A percentile compares a stretch with the other conserved stretches of the same genome.
phyloP scores from a whole-genome alignment of 2,329 filamentous ascomycete genomes.

The Xylaria digitata region DNA sequence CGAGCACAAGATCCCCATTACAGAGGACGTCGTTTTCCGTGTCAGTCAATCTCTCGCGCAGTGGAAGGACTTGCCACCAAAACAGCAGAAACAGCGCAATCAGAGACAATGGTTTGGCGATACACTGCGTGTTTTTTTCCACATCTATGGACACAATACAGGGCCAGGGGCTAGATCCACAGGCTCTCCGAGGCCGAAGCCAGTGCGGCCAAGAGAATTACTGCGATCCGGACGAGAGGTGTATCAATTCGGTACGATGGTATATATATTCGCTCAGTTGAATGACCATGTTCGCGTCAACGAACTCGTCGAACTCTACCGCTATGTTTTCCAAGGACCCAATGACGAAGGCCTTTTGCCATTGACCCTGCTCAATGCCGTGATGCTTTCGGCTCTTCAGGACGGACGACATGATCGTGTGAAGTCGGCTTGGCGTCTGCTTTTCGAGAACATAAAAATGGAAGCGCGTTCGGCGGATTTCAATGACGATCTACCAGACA shows the following conservation, averaged over 20 bases:
- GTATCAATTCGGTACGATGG: slow-evolving; percentile 55
- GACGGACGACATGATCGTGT: slow-evolving; percentile 70
- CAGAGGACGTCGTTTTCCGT: slow-evolving; percentile 57
- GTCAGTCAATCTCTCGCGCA: slow-evolving; percentile 56
- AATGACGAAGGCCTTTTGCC: slow-evolving; percentile 56
- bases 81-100: slow-evolving; percentile 34
- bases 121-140: slow-evolving; percentile 52
- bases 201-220: slow-evolving; percentile 33
- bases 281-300: slow-evolving; percentile 65
- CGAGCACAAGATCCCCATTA: slow-evolving; percentile 55
- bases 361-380: slow-evolving; percentile 66
- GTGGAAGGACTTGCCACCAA: slow-evolving; percentile 49
- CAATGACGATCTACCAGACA: slow-evolving; percentile 46
- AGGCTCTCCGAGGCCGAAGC: slow-evolving; percentile 19
- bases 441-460: slow-evolving; percentile 64
- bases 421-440: slow-evolving; percentile 72
- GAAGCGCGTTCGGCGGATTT: slow-evolving; percentile 53
- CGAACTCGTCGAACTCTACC: slow-evolving; percentile 67
- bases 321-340: slow-evolving; percentile 54
- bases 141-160: slow-evolving; percentile 43
- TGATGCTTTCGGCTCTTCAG: slow-evolving; percentile 75
- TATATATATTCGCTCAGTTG: slow-evolving; percentile 56
- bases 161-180: slow-evolving; percentile 27
- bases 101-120: slow-evolving; percentile 48
- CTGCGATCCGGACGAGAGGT: slow-evolving; percentile 41